Base-by-base conservation (phyloP, 2,329 filamentous ascomycete genomes). In the Decorospora gaudefroyi region DNA sequence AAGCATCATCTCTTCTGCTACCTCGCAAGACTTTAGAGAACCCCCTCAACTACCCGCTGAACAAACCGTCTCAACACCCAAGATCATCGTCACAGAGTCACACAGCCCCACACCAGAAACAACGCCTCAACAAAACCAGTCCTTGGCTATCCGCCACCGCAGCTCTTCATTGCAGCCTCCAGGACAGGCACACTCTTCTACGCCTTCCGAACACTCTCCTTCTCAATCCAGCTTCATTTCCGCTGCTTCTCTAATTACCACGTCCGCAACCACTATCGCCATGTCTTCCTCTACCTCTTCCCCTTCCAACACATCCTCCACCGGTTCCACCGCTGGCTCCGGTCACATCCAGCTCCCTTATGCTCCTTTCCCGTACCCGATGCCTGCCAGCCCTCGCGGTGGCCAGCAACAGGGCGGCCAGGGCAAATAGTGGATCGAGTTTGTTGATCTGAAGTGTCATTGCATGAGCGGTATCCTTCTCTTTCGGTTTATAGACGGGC, bases 361-460 rank as follows among this genome's bases (percentile, higher is more conserved):
- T 40, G 66, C 67, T 5, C 67, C 67, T 1, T 70, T 70, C 35
- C 67, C 67, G 10, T 70, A 68, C 46, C 66, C 64, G 1, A 66
- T 67, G 60, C 66, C 67, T 2, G 58, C 57, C 9, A 63, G 61
- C 31, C 49, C 55, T 2, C 49, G 62, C 6, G 60, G 63, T 10
- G 50, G 52, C 2, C 49, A 55, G 34, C 46, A 53, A 18, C 53
- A 61, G 21, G 51, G 56, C 13, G 44, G 42, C 6, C 48, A 51
- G 16, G 47, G 57, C 27, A 62, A 62, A 46, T 62, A 55, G 31
- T n/a, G n/a, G n/a, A n/a, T n/a, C n/a, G n/a, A n/a, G n/a, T n/a
- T n/a, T n/a, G n/a, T n/a, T n/a, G n/a, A n/a, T n/a, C n/a, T n/a
- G n/a, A n/a, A n/a, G n/a, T n/a, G n/a, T n/a, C 21, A 29, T 42